Evolutionary conservation across 2,329 filamentous ascomycete species (phyloP).

Genomic region (Diplodia sapinea): DNA sequence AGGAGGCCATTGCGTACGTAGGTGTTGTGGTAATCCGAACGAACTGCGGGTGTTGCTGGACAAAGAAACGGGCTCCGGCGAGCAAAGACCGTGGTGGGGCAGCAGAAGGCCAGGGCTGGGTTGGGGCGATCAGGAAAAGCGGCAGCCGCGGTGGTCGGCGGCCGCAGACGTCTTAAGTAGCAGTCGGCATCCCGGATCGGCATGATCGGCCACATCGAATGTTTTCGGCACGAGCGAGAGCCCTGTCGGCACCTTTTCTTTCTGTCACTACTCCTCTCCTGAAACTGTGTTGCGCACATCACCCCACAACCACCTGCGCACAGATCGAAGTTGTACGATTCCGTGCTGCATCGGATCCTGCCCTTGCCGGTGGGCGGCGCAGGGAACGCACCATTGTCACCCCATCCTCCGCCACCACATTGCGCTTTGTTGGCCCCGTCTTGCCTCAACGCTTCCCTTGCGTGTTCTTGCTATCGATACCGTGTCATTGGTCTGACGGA

Average conservation of each 20-base stretch:
- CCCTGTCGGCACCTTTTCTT: conserved; percentile 1
- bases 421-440: neutral
- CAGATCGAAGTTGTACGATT: too few species aligned
- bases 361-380: neutral
- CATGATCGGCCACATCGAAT: conserved; percentile 27
- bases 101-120: neutral
- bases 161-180: conserved; percentile 1
- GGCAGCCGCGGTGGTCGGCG: neutral
- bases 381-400: conserved; percentile 1
- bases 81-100: neutral
- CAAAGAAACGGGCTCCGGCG: neutral
- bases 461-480: too few species aligned
- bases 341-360: neutral
- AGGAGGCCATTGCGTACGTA: neutral
- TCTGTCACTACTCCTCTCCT: too few species aligned
- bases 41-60: neutral
- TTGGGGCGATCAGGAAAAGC: neutral
- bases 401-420: neutral
- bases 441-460: neutral
- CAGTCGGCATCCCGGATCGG: conserved; percentile 26
- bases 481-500: too few species aligned
- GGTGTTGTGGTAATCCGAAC: neutral
- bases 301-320: neutral
- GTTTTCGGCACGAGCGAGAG: conserved; percentile 17
- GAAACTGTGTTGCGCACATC: conserved; percentile 6